These are phyloP conservation scores for Lipomyces oligophaga DNA, from an alignment of 805 yeast species.

Conservation along the genomic window DNA sequence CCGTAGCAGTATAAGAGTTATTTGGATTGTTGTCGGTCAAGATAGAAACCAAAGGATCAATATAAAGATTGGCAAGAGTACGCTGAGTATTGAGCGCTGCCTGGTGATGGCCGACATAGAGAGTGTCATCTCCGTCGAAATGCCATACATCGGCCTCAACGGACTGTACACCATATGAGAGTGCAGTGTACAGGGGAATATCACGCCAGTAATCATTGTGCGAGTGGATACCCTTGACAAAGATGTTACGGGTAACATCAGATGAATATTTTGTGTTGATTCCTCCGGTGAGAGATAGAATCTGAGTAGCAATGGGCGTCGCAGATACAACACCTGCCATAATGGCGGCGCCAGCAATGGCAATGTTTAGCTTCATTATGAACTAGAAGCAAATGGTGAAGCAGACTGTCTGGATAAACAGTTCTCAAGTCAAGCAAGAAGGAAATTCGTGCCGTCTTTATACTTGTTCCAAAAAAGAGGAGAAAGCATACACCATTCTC, in stretches of 20 bases:
- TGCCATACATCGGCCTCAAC: conserved; percentile 57
- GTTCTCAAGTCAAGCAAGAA: background rate
- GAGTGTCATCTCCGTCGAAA: conserved; percentile 38
- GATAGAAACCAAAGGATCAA: conserved; percentile 50
- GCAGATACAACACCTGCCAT: conserved; percentile 22
- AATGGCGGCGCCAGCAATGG: conserved; percentile 4
- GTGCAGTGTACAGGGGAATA: conserved; percentile 48
- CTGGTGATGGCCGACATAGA: conserved; percentile 56
- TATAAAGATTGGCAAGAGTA: conserved; percentile 50
- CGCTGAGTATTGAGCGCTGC: conserved; percentile 44
- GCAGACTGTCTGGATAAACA: background rate
- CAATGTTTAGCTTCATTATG: conserved; percentile 14
- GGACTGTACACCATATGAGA: conserved; percentile 47
- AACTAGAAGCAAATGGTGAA: background rate
- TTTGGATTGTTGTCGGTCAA: conserved; percentile 47
- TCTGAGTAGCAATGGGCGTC: conserved; percentile 11
- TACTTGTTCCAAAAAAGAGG: too few relatives aligned
- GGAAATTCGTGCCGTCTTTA: background rate
- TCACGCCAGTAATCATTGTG: conserved; percentile 54
- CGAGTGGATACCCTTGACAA: conserved; percentile 48
- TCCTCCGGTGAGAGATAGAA: conserved; percentile 13
- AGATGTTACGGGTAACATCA: conserved; percentile 30
- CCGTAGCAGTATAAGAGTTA: conserved; percentile 24
- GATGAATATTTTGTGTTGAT: conserved; percentile 20
- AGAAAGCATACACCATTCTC: too few relatives aligned